Evolutionary conservation across 495 filamentous ascomycete species (phyloP).

Genomic region (Sordaria brevicollis): DNA sequence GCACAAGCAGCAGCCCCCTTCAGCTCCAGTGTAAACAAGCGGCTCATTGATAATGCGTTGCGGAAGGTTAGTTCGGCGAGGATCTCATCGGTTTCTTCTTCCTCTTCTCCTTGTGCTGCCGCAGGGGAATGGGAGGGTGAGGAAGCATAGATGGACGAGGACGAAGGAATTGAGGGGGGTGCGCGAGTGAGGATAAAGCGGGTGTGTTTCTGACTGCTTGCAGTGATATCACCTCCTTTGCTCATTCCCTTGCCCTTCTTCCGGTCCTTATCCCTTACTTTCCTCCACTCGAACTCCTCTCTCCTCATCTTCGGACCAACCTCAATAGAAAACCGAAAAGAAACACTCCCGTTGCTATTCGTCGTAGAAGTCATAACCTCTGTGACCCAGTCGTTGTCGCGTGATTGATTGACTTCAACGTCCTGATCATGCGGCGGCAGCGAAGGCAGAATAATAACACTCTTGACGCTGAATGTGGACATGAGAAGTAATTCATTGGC

Average conservation of each 20-base stretch:
- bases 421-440: too few relatives aligned
- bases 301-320: neutral
- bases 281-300: conserved; percentile 9
- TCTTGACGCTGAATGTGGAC: neutral
- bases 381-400: neutral
- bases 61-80: conserved; percentile 1
- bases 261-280: too few relatives aligned
- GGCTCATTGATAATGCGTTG: neutral
- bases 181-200: neutral
- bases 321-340: conserved; percentile 3
- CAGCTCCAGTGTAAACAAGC: conserved; percentile 5
- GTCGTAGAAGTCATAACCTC: neutral
- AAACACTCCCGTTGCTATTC: neutral
- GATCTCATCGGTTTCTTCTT: too few relatives aligned
- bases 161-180: too few relatives aligned
- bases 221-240: too few relatives aligned
- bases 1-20: conserved; percentile 2
- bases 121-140: neutral
- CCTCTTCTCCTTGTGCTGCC: neutral
- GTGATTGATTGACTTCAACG: neutral
- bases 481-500: neutral
- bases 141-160: neutral
- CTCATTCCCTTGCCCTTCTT: too few relatives aligned
- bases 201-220: neutral
- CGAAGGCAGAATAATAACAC: neutral